Evolutionary conservation across 345 rosid genomes (phyloP).

Genomic region (Eucalyptus curtisii): DNA sequence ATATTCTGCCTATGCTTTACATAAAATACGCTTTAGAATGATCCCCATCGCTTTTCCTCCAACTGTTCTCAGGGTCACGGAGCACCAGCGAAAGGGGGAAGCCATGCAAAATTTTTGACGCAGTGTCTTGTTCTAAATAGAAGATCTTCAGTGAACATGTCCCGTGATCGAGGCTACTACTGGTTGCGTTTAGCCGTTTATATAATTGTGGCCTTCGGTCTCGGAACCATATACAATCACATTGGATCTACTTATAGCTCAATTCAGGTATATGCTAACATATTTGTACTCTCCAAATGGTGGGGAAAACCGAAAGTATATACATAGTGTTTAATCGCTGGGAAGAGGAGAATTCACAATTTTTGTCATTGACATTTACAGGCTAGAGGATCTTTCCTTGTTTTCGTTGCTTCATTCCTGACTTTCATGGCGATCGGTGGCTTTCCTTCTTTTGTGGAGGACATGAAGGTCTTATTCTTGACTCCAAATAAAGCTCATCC

Average conservation of each 20-base stretch:
- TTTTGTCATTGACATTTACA: not conserved
- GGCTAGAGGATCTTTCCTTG: not conserved
- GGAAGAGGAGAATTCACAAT: not conserved
- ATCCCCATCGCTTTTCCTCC: not conserved
- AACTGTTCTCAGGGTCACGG: not conserved
- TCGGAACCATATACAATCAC: not conserved
- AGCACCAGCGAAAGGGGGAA: not conserved
- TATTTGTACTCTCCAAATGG: not conserved
- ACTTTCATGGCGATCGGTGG: slow-evolving; percentile 3
- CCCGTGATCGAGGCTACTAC: not conserved
- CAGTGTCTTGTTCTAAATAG: not conserved
- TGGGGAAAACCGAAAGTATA: not conserved
- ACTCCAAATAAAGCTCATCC: not conserved
- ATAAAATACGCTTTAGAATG: not conserved
- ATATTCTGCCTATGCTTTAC: not conserved
- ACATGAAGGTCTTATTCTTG: not conserved
- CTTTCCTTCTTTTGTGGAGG: slow-evolving; percentile 1
- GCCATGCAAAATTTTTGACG: not conserved
- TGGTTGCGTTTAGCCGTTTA: not conserved
- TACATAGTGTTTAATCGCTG: not conserved
- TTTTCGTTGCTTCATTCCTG: not conserved
- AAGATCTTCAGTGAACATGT: not conserved
- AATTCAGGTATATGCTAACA: not conserved
- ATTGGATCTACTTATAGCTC: not conserved
- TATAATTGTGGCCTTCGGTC: not conserved